Evolutionary conservation across 192 early-diverging fungal genomes (phyloP), one percentile per base, ranked within the genome.

Genomic region (Coemansia sp.): DNA sequence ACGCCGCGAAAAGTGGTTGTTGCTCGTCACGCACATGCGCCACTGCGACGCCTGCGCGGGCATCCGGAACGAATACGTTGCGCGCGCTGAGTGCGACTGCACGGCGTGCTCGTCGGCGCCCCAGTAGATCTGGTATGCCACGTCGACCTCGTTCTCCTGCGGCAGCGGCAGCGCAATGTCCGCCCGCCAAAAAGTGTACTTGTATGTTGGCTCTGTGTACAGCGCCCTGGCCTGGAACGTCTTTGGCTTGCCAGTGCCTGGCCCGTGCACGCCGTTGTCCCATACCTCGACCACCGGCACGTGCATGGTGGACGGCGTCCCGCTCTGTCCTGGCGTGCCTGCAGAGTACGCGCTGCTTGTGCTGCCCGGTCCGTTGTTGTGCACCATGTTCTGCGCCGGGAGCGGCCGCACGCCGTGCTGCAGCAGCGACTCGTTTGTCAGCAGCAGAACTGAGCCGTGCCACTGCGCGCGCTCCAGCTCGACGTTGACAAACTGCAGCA

Each of bases 171-270:
- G 57, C 37, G 28, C 48, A 8, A 81, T 40, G 51, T 75, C 73
- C 5, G 69, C 66, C 9, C 73, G 72, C 78, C 78, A 81, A 60
- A 81, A 81, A 26, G 78, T 81, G 63, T 81, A 81, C 60, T 69
- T 65, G 69, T 65, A 75, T 17, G 72, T 75, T 6, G 73, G 72
- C 69, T 81, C 78, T 2, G 78, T 81, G 62, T 81, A 81, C 1
- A 81, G 64, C 8, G 72, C 73, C 48, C 51, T 51, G 10, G 69
- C 65, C 42, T 31, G 46, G 49, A 75, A 81, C 20, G 65, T 66
- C 66, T 74, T 81, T 22, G 78, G 78, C 65, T 81, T 81, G 25
- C 78, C 78, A 10, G 68, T 64, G 19, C 78, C 78, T 0, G 78
- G 78, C 25, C 78, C 78, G 17, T 81, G 78, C 47, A 75, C 69